Evolutionary conservation across 2,329 filamentous ascomycete species (phyloP).

Genomic region (Pseudocercospora fijiensis): DNA sequence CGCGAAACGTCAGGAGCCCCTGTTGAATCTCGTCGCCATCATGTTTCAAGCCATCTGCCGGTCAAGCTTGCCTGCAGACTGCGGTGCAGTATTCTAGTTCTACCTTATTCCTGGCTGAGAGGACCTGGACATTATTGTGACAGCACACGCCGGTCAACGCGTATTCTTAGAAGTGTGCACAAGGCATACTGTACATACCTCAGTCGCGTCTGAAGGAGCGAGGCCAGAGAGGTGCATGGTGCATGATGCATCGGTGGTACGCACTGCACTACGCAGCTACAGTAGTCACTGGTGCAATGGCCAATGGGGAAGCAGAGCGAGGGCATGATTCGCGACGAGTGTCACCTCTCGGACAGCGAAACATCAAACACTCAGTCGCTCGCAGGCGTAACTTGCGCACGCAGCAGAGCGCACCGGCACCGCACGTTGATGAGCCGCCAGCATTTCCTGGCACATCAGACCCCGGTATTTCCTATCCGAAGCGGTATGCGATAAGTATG

Average conservation of each 20-base stretch:
- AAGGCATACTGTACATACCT: background rate
- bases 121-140: background rate
- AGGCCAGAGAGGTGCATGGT: background rate
- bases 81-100: too few relatives aligned
- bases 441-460: background rate
- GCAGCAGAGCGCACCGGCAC: too few relatives aligned
- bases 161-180: background rate
- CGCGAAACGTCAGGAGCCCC: background rate
- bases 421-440: background rate
- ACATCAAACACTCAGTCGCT: background rate
- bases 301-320: background rate
- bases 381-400: background rate
- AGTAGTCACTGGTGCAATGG: background rate
- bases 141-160: background rate
- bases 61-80: background rate
- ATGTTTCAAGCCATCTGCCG: constrained; percentile 1
- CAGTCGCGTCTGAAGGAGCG: too few relatives aligned
- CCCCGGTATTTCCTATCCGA: too few relatives aligned
- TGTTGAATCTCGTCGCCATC: background rate
- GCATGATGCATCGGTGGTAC: background rate
- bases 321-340: background rate
- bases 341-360: background rate
- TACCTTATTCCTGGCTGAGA: background rate
- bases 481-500: background rate
- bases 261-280: background rate